Conservation (phyloP, 2,329 filamentous ascomycete species). For the Chaetomiaceae sp. region DNA sequence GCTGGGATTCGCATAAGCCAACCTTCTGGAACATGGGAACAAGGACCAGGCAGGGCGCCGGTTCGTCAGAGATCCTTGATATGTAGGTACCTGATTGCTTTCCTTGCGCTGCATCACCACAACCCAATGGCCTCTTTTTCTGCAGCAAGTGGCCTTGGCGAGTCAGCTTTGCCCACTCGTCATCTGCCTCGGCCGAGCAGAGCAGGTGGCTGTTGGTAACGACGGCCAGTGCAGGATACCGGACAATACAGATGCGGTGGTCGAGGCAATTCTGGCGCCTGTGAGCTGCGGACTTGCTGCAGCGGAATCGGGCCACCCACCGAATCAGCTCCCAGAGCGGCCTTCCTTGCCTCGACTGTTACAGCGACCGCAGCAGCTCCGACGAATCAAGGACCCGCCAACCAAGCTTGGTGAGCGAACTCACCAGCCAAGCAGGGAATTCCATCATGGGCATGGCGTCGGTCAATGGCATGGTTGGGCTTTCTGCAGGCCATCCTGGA, state of each 20-base stretch:
- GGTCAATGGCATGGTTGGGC: too few species aligned
- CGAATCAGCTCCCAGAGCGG: constrained; percentile 25
- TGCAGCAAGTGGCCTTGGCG: not conserved
- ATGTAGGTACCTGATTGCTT: too few species aligned
- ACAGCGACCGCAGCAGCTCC: constrained; percentile 8
- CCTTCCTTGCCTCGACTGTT: constrained; percentile 9
- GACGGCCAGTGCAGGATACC: not conserved
- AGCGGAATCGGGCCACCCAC: constrained; percentile 15
- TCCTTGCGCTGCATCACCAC: too few species aligned
- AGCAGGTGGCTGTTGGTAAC: not conserved
- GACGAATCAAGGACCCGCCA: constrained; percentile 20
- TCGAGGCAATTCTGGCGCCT: not conserved
- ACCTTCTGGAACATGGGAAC: not conserved
- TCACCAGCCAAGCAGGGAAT: not conserved
- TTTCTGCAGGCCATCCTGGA: too few species aligned
- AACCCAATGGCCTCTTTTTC: not conserved
- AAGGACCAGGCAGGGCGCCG: too few species aligned
- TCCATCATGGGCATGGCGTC: too few species aligned
- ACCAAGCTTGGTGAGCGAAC: not conserved
- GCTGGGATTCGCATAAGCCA: not conserved
- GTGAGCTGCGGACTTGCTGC: constrained; percentile 14
- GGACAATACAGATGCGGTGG: not conserved
- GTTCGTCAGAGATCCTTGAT: too few species aligned
- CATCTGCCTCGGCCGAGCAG: not conserved
- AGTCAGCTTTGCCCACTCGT: not conserved